A percentile compares a stretch with the other conserved stretches of the same genome.
Conservation (phyloP, 805 yeast genomes). For the Torulaspora quercuum region DNA sequence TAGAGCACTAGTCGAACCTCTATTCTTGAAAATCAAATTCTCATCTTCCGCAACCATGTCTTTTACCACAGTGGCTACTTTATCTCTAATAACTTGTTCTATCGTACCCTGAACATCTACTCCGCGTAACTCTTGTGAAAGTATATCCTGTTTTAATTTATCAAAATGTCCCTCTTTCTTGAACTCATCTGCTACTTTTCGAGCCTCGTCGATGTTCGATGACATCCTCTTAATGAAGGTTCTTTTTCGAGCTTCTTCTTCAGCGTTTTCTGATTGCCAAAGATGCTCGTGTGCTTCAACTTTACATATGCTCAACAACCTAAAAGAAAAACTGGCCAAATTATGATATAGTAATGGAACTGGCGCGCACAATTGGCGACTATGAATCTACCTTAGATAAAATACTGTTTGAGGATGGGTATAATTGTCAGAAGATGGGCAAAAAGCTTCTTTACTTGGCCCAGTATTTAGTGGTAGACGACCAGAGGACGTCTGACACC, state of each 20-base stretch:
- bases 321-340: too few species aligned
- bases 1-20: constrained; percentile 36
- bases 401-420: background rate
- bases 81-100: constrained; percentile 22
- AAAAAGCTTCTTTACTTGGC: constrained; percentile 1
- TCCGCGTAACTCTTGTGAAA: constrained; percentile 14
- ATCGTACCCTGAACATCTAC: constrained; percentile 8
- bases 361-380: background rate
- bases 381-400: background rate
- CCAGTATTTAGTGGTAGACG: background rate
- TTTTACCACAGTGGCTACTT: constrained; percentile 26
- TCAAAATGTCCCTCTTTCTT: constrained; percentile 37
- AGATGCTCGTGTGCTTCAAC: too few species aligned
- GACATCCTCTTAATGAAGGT: too few species aligned
- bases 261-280: too few species aligned
- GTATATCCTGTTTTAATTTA: constrained; percentile 27
- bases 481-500: background rate
- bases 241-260: too few species aligned
- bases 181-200: constrained; percentile 29
- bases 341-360: constrained; percentile 4
- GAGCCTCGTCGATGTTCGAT: constrained; percentile 24
- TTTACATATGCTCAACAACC: too few species aligned
- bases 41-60: constrained; percentile 32
- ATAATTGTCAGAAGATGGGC: background rate
- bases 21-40: constrained; percentile 32